Conservation (phyloP, 164 flowering plant species). For the Magnolia officinalis region DNA sequence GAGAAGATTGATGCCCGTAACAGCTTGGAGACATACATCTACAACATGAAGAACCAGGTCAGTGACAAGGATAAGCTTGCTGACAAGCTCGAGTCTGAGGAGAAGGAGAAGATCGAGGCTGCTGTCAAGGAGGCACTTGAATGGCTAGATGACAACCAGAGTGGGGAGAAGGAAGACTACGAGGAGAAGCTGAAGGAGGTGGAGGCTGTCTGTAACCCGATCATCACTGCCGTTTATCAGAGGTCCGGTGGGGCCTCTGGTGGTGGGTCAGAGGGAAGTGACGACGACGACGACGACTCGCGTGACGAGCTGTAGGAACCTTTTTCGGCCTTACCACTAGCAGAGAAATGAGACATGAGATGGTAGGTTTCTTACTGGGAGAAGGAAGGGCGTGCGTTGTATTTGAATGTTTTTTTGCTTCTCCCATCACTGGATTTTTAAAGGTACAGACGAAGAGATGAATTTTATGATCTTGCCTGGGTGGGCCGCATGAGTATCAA, state of each 20-base stretch:
- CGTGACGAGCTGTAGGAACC: slow-evolving; percentile 64
- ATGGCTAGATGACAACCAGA: slow-evolving; percentile 85
- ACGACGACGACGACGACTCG: slow-evolving; percentile 55
- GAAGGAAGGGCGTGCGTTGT: neutral
- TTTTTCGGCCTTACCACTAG: neutral
- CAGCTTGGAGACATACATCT: slow-evolving; percentile 69
- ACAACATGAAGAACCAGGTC: slow-evolving; percentile 82
- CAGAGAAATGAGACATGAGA: no score
- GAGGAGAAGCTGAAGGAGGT: slow-evolving; percentile 87
- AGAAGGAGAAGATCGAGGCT: slow-evolving; percentile 78
- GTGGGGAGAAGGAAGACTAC: slow-evolving; percentile 74
- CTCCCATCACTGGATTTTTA: neutral
- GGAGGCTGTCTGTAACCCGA: slow-evolving; percentile 83
- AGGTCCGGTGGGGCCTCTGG: slow-evolving; percentile 79
- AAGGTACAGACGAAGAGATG: neutral
- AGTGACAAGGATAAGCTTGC: slow-evolving; percentile 90
- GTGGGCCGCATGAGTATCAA: no score
- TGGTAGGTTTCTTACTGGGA: neutral
- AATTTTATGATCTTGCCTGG: no score
- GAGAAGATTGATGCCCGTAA: slow-evolving; percentile 83
- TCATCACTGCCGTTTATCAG: slow-evolving; percentile 74
- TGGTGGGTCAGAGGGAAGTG: slow-evolving; percentile 36
- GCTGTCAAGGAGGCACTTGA: slow-evolving; percentile 76
- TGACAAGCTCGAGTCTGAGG: slow-evolving; percentile 74
- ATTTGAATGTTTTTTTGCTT: neutral